Evolutionary conservation across 1,284 basidiomycete species (phyloP).

Genomic region (Sanguinoderma infundibulare): DNA sequence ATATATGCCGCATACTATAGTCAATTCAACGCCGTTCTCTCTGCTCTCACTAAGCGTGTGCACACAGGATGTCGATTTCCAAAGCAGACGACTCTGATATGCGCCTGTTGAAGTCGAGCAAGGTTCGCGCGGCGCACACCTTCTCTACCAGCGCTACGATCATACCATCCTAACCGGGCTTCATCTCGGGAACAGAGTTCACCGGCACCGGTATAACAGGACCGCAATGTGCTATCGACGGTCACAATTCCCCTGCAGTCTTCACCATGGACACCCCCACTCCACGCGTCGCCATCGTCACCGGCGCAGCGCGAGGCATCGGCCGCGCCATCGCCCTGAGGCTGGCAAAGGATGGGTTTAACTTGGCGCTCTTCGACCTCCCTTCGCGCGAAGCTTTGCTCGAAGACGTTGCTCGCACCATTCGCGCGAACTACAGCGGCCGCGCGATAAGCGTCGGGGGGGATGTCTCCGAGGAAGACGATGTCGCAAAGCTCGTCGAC

Average conservation of each 20-base stretch:
- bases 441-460: slow-evolving; percentile 28
- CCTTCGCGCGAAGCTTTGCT: slow-evolving; percentile 24
- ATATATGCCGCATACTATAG: no score
- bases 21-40: no score
- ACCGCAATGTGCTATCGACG: no score
- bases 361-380: slow-evolving; percentile 35
- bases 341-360: slow-evolving; percentile 34
- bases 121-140: no score
- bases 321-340: slow-evolving; percentile 39
- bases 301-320: slow-evolving; percentile 45
- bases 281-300: slow-evolving; percentile 37
- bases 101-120: no score
- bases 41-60: no score
- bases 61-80: no score
- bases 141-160: no score
- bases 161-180: no score
- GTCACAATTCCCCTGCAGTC: background rate
- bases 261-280: background rate
- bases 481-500: slow-evolving; percentile 35
- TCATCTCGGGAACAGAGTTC: no score
- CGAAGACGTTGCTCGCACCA: slow-evolving; percentile 24
- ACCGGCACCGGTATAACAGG: no score
- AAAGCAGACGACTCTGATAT: no score
- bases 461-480: slow-evolving; percentile 35
- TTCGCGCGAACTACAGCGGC: slow-evolving; percentile 21